These are phyloP conservation scores for Scheffersomyces coipomensis DNA, from an alignment of 805 yeast genomes.

Conservation along the genomic window DNA sequence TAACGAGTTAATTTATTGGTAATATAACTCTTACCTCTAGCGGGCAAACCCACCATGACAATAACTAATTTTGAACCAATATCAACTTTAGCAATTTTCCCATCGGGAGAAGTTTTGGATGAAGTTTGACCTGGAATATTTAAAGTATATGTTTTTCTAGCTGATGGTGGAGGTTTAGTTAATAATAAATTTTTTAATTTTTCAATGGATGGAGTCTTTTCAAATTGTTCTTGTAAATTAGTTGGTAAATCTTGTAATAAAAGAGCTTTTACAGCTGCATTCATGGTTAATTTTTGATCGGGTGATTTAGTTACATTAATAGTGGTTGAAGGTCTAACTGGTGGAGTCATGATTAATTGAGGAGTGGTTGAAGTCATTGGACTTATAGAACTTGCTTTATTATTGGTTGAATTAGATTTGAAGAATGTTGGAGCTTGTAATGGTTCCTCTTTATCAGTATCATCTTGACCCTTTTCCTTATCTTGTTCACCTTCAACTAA, in stretches of 20 bases:
- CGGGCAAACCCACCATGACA: conserved; percentile 96
- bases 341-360: background rate
- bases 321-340: background rate
- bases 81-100: conserved; percentile 60
- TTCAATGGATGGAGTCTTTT: conserved; percentile 41
- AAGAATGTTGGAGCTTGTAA: background rate
- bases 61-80: conserved; percentile 83
- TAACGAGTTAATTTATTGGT: conserved; percentile 89
- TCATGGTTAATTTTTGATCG: conserved; percentile 6
- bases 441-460: conserved; percentile 1
- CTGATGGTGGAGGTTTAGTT: conserved; percentile 36
- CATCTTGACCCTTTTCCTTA: background rate
- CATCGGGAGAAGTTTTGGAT: conserved; percentile 76
- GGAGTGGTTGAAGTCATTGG: conserved; percentile 6
- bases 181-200: conserved; percentile 32
- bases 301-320: background rate
- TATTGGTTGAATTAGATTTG: background rate
- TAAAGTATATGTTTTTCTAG: conserved; percentile 72
- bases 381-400: conserved; percentile 9
- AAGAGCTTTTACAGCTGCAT: conserved; percentile 26
- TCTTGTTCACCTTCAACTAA: conserved; percentile 12
- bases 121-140: conserved; percentile 92
- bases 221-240: conserved; percentile 33
- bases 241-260: conserved; percentile 31
- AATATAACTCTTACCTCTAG: conserved; percentile 90